These are phyloP conservation scores for Claviceps capensis DNA, from an alignment of 2,329 filamentous ascomycete genomes.

Conservation along the genomic window DNA sequence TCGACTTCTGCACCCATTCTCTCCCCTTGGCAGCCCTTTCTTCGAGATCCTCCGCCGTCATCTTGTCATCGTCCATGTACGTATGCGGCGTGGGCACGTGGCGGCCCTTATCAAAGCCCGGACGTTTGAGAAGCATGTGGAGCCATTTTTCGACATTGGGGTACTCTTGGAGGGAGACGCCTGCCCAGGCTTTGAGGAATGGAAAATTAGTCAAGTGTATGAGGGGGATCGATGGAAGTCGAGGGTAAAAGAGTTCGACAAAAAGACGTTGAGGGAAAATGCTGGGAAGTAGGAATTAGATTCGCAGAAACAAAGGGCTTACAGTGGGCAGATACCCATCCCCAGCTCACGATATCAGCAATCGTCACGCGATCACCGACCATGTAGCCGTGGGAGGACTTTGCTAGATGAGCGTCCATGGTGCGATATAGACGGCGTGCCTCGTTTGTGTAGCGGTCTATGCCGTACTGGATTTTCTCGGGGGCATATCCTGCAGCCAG, in stretches of 20 bases:
- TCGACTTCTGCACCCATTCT: constrained; percentile 54
- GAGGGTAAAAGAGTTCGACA: too few species aligned
- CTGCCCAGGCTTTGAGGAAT: constrained; percentile 18
- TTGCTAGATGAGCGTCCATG: constrained; percentile 55
- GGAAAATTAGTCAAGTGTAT: neutral
- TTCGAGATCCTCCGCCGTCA: constrained; percentile 41
- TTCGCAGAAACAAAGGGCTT: constrained; percentile 6
- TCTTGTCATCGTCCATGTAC: constrained; percentile 34
- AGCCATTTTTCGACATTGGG: constrained; percentile 67
- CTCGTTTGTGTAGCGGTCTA: constrained; percentile 73
- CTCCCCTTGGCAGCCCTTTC: constrained; percentile 36
- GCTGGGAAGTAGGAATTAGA: too few species aligned
- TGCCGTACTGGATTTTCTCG: constrained; percentile 68
- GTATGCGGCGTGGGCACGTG: constrained; percentile 57
- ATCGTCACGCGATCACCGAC: constrained; percentile 58
- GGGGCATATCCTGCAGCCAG: constrained; percentile 51
- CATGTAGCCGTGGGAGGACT: constrained; percentile 41
- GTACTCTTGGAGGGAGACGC: constrained; percentile 56
- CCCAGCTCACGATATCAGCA: constrained; percentile 70
- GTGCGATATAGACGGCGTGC: constrained; percentile 70
- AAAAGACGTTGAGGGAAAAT: too few species aligned
- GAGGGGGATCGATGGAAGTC: too few species aligned
- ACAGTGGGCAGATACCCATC: constrained; percentile 53
- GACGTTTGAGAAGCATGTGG: constrained; percentile 51
- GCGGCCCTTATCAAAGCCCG: constrained; percentile 61